phyloP scores from a whole-genome alignment of 345 rosid genomes.

The Melaleuca quinquenervia region DNA sequence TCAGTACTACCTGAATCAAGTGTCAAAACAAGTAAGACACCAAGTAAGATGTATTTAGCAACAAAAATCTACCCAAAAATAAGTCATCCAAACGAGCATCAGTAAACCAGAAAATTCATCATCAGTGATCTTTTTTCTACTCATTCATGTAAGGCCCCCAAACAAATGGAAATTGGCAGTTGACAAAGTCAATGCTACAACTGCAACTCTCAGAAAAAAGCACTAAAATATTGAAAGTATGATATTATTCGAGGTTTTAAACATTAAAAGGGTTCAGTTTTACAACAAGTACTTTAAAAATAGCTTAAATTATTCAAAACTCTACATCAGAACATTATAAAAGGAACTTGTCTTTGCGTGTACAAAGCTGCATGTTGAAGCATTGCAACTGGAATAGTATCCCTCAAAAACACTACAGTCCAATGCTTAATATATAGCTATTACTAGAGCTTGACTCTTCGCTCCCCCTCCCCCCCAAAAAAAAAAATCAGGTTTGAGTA shows the following conservation, averaged over 20 bases:
- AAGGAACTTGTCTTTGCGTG: background rate
- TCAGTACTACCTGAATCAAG: slow-evolving; percentile 65
- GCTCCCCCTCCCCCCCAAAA: no score
- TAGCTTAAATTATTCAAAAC: background rate
- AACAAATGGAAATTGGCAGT: background rate
- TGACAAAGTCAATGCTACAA: background rate
- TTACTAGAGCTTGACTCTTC: background rate
- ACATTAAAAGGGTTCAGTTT: background rate
- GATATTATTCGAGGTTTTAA: no score
- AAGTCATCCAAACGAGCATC: background rate
- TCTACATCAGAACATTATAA: background rate
- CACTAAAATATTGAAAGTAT: background rate
- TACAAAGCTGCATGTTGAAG: background rate
- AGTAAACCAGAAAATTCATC: background rate
- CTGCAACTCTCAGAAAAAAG: background rate
- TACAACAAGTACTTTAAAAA: background rate
- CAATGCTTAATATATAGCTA: background rate
- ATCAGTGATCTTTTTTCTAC: background rate
- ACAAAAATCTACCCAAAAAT: background rate
- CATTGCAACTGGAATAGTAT: background rate
- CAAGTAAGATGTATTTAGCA: background rate
- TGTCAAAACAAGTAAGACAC: background rate
- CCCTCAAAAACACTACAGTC: background rate
- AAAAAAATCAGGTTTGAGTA: background rate
- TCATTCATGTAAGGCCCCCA: background rate